Conservation (phyloP, 352 stramenopile species). For the Pythium insidiosum region DNA sequence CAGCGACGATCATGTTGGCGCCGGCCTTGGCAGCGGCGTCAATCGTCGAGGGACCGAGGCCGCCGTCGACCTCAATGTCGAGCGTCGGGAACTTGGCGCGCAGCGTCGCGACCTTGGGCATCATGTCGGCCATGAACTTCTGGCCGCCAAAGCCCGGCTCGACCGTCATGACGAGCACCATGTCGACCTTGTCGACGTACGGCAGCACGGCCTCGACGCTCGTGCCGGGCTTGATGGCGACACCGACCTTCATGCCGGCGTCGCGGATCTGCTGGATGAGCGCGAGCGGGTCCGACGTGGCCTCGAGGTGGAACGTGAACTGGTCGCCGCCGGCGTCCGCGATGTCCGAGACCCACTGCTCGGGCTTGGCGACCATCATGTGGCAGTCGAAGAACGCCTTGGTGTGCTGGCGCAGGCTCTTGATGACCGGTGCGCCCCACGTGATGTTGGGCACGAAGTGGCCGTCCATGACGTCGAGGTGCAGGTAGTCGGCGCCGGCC, state of each 20-base stretch:
- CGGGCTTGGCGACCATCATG: conserved; percentile 96
- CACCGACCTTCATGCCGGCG: conserved; percentile 92
- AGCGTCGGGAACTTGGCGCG: conserved; percentile 88
- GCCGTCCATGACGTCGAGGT: conserved; percentile 98
- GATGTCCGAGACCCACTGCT: conserved; percentile 95
- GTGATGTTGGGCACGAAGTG: conserved; percentile 98
- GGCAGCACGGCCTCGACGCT: conserved; percentile 80
- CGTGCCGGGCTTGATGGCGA: conserved; percentile 94
- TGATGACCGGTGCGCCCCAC: conserved; percentile 95
- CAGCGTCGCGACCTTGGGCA: conserved; percentile 90
- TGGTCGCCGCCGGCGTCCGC: conserved; percentile 90
- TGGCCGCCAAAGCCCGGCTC: conserved; percentile 97
- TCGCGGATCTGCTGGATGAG: conserved; percentile 83
- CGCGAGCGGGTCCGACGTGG: conserved; percentile 54
- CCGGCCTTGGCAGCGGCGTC: conserved; percentile 90
- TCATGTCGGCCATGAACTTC: conserved; percentile 95
- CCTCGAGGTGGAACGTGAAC: conserved; percentile 97
- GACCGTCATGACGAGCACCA: conserved; percentile 98
- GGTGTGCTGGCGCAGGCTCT: conserved; percentile 84
- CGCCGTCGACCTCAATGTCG: conserved; percentile 97
- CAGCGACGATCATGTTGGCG: conserved; percentile 97
- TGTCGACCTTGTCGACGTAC: conserved; percentile 87
- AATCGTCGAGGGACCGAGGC: conserved; percentile 91
- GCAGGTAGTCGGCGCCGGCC: conserved; percentile 92
- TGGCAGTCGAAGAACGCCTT: conserved; percentile 95